These are phyloP conservation scores for Neurospora discreta DNA, from an alignment of 495 filamentous ascomycete genomes.

Conservation along the genomic window DNA sequence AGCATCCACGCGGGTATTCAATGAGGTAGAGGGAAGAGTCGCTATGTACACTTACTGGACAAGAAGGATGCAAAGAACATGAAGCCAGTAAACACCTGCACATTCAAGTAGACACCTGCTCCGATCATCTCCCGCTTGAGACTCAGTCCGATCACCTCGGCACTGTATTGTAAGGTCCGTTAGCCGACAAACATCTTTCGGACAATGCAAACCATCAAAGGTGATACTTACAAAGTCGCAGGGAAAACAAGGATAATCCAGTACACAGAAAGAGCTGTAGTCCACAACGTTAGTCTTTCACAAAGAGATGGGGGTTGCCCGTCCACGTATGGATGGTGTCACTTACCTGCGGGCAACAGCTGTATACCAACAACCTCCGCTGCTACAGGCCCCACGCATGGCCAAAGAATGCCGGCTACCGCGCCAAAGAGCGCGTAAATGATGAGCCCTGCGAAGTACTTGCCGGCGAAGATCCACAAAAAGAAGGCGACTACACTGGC, in stretches of 20 bases:
- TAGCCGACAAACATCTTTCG: not conserved
- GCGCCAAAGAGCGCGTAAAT: constrained; percentile 62
- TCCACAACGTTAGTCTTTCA: not conserved
- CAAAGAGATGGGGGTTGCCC: not conserved
- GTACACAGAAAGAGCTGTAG: constrained; percentile 50
- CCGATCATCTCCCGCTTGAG: constrained; percentile 37
- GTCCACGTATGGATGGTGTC: not conserved
- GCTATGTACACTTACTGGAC: constrained; percentile 17
- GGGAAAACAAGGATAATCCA: constrained; percentile 68
- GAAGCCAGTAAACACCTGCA: constrained; percentile 29
- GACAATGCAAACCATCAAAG: not conserved
- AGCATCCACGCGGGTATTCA: not conserved
- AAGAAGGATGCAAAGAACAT: constrained; percentile 28
- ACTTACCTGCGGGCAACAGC: constrained; percentile 51
- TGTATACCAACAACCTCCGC: constrained; percentile 68
- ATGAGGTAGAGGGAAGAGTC: not conserved
- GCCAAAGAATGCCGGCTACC: constrained; percentile 67
- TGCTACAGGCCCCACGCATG: constrained; percentile 58
- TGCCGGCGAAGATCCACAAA: constrained; percentile 56
- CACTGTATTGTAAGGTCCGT: constrained; percentile 13
- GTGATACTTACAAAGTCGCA: constrained; percentile 45
- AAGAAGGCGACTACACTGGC: constrained; percentile 50
- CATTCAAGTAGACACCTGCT: constrained; percentile 26
- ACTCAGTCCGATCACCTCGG: constrained; percentile 64
- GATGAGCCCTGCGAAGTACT: constrained; percentile 52